These are phyloP conservation scores for Salix udensis DNA, from an alignment of 345 rosid genomes.

Conservation along the genomic window DNA sequence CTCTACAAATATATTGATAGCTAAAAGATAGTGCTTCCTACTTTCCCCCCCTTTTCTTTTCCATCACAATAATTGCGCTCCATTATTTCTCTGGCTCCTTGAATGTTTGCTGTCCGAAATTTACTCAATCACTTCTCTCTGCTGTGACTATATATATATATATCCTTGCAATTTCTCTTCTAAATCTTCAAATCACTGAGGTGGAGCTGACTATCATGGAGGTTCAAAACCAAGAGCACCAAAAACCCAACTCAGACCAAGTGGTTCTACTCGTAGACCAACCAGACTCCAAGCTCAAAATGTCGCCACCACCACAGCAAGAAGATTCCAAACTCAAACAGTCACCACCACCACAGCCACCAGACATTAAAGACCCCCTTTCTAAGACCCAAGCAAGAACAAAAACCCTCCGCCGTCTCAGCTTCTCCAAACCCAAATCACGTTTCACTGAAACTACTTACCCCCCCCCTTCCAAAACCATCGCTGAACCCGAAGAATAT, in stretches of 20 bases:
- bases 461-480: slow-evolving; percentile 12
- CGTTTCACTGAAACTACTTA: slow-evolving; percentile 36
- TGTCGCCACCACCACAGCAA: not conserved
- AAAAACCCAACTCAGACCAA: slow-evolving; percentile 19
- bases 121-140: no score
- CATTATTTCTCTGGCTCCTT: not conserved
- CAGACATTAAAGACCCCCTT: not conserved
- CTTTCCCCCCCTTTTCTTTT: not conserved
- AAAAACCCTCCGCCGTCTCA: slow-evolving; percentile 31
- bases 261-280: slow-evolving; percentile 28
- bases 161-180: no score
- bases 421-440: slow-evolving; percentile 48
- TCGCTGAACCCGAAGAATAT: slow-evolving; percentile 7
- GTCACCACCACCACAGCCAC: not conserved
- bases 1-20: no score
- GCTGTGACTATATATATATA: no score
- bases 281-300: slow-evolving; percentile 5
- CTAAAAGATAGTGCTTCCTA: no score
- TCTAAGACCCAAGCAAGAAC: not conserved
- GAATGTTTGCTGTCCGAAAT: no score
- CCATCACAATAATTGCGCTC: not conserved
- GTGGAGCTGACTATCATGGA: slow-evolving; percentile 2
- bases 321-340: slow-evolving; percentile 7
- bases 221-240: not conserved
- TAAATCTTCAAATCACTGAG: not conserved